Base-by-base conservation (phyloP, 2,329 filamentous ascomycete genomes). In the Claviceps sp. region DNA sequence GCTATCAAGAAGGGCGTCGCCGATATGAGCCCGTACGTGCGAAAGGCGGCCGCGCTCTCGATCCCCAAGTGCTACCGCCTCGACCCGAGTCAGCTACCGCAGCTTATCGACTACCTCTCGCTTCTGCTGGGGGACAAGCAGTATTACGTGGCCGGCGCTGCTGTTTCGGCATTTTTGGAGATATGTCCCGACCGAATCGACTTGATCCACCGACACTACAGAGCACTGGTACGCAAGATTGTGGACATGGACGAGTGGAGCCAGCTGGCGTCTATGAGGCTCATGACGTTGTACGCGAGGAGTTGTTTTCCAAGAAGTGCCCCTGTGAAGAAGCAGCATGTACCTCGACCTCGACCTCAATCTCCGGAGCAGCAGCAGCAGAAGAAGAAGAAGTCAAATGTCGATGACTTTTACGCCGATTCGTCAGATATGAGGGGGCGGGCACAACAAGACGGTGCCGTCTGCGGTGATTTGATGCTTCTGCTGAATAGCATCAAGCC, bases 191-290 rank as follows among this genome's bases (percentile, higher is more conserved):
- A 94, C 16, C 76, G 86, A 51, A 77, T 95, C 57, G 90, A 96
- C 64, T 71, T 98, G 54, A 82, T 98, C 59, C 93, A 98, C 68
- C 83, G 85, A 58, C 86, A 95, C 64, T 98, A 97, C 69, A 81
- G 88, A 49, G 76, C 80, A 39, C 72, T 98, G 56, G 83, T 95
- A 56, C 87, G 82, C 66, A 95, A 96, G 72, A 72, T 97, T 50
- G 89, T 96, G 24, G 93, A 98, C 64, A 98, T 98, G 93, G 93
- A 98, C 63, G 93, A 98, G 69, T 98, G 93, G 93, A 87, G 89
- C 43, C 93, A 98, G 69, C 68, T 97, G 51, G 85, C 89, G 2
- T 87, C 87, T 2, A 64, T 98, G 59, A 79, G 82, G 41, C 73
- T 98, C 57, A 84, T 97, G 80, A 84, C 86, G 1, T 73, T 82